Evolutionary conservation across 805 yeast species (phyloP).

Genomic region (Candida ipomoeae): DNA sequence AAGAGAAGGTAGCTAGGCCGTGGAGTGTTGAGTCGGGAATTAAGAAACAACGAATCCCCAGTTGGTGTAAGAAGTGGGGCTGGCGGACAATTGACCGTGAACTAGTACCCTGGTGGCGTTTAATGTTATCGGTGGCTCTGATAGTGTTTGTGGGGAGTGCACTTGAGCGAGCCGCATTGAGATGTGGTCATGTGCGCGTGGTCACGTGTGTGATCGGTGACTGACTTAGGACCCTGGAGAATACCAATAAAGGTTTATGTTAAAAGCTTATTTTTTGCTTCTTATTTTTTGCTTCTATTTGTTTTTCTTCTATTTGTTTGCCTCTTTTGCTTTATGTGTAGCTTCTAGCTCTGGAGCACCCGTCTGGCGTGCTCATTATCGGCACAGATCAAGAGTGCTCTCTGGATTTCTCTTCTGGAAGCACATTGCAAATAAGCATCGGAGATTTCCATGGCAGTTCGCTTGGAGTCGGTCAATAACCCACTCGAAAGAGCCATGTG

Average conservation of each 20-base stretch:
- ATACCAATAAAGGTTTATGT: no score
- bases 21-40: background rate
- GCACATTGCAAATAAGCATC: slow-evolving; percentile 48
- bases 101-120: background rate
- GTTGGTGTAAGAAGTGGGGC: background rate
- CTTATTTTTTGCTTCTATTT: no score
- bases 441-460: slow-evolving; percentile 50
- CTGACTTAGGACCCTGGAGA: no score
- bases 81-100: background rate
- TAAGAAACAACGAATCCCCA: background rate
- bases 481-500: slow-evolving; percentile 59
- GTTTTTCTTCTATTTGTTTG: no score
- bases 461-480: slow-evolving; percentile 43
- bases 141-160: slow-evolving; percentile 3
- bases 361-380: slow-evolving; percentile 14
- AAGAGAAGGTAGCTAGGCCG: background rate
- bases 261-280: no score
- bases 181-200: background rate
- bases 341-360: background rate
- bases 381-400: slow-evolving; percentile 66
- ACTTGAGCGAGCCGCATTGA: slow-evolving; percentile 2
- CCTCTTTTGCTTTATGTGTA: no score
- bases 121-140: background rate
- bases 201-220: background rate
- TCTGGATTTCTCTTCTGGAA: slow-evolving; percentile 52